phyloP scores from a whole-genome alignment of 2,329 filamentous ascomycete species.

The Onygena corvina region DNA sequence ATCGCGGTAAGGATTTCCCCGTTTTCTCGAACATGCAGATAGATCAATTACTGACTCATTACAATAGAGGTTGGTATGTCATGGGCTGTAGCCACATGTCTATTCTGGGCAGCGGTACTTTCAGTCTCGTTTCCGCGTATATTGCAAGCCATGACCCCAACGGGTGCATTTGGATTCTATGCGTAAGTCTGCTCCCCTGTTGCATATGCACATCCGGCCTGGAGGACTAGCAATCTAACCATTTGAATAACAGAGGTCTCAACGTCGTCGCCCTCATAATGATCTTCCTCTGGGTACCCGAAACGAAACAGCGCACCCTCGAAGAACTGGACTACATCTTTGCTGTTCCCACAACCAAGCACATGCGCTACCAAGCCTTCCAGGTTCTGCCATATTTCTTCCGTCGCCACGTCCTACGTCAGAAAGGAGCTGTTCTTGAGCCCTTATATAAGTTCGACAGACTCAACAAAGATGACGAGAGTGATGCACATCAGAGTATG shows the following conservation, averaged over 20 bases:
- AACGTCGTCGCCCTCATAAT: conserved; percentile 51
- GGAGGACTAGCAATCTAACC: conserved; percentile 20
- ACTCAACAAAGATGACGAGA: conserved; percentile 9
- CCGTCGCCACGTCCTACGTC: conserved; percentile 45
- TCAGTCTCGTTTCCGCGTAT: conserved; percentile 41
- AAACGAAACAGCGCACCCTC: conserved; percentile 44
- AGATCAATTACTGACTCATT: conserved; percentile 10
- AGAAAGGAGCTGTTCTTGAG: conserved; percentile 34
- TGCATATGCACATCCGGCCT: no score
- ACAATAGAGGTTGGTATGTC: conserved; percentile 37
- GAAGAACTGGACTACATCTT: conserved; percentile 50
- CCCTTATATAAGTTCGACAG: conserved; percentile 43
- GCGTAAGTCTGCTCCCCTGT: conserved; percentile 25
- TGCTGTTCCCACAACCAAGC: conserved; percentile 47
- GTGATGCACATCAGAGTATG: neutral
- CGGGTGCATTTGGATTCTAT: conserved; percentile 51
- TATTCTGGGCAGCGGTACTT: conserved; percentile 40
- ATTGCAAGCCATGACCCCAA: conserved; percentile 37
- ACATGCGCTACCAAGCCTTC: conserved; percentile 46
- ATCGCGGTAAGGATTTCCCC: conserved; percentile 31
- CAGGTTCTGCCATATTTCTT: conserved; percentile 50
- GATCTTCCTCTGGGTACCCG: conserved; percentile 51
- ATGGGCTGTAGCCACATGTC: conserved; percentile 35
- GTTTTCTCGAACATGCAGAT: neutral
- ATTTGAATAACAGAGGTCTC: conserved; percentile 31